Evolutionary conservation across 2,329 filamentous ascomycete species (phyloP).

Genomic region (Chaetomium strumarium): DNA sequence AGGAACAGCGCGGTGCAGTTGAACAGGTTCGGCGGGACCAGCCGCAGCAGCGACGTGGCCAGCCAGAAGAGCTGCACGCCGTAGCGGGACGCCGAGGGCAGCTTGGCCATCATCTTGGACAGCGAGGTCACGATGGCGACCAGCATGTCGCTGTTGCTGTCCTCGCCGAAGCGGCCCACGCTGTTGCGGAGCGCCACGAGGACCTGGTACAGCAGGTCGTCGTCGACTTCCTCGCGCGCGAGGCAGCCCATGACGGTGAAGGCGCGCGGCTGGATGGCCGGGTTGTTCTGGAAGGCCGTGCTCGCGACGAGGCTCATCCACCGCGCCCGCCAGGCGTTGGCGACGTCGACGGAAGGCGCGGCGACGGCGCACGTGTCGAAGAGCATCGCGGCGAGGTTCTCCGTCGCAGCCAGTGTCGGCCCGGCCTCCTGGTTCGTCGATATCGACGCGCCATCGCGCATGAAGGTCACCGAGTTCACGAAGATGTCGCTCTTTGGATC

Average conservation of each 20-base stretch:
- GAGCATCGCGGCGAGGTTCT: conserved; percentile 55
- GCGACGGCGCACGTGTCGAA: conserved; percentile 60
- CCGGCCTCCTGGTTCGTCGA: conserved; percentile 50
- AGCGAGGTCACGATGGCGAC: conserved; percentile 61
- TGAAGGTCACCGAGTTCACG: conserved; percentile 39
- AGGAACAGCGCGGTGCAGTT: conserved; percentile 61
- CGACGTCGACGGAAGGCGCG: conserved; percentile 57
- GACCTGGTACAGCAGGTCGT: conserved; percentile 65
- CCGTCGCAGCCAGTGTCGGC: conserved; percentile 49
- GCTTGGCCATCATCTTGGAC: conserved; percentile 66
- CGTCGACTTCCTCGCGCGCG: conserved; percentile 65
- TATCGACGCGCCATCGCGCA: conserved; percentile 49
- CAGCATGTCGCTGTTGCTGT: conserved; percentile 61
- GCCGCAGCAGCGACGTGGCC: conserved; percentile 58
- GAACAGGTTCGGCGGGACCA: conserved; percentile 57
- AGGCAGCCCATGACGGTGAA: conserved; percentile 68
- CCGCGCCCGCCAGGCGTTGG: conserved; percentile 63
- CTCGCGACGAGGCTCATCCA: conserved; percentile 71
- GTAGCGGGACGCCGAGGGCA: conserved; percentile 61
- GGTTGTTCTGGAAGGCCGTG: conserved; percentile 68
- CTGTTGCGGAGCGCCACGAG: conserved; percentile 61
- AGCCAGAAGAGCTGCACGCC: conserved; percentile 66
- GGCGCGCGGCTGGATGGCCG: conserved; percentile 62
- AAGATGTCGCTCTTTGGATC: conserved; percentile 56
- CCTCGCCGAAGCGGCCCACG: conserved; percentile 58